phyloP scores from a whole-genome alignment of 495 filamentous ascomycete species.

The Neurospora sp. region DNA sequence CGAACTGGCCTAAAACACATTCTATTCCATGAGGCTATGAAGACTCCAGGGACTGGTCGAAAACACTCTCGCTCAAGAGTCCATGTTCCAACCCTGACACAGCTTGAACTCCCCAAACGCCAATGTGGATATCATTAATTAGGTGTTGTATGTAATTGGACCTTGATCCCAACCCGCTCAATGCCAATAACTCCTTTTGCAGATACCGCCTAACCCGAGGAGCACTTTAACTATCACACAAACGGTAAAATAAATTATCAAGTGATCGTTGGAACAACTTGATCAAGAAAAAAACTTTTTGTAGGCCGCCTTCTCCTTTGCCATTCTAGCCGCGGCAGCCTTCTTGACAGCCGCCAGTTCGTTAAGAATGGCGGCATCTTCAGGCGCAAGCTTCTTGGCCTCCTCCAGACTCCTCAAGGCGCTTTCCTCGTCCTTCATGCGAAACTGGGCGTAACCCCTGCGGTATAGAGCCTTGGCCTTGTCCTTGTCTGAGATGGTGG shows the following conservation, averaged over 20 bases:
- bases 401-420: conserved; percentile 69
- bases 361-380: conserved; percentile 63
- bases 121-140: not conserved
- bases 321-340: conserved; percentile 55
- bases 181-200: not conserved
- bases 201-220: not conserved
- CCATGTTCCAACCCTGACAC: not conserved
- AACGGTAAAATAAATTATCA: not conserved
- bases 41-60: not conserved
- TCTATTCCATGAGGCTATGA: not conserved
- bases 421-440: conserved; percentile 75
- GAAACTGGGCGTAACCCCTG: conserved; percentile 60
- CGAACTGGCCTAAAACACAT: not conserved
- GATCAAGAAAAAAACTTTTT: conserved; percentile 67
- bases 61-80: not conserved
- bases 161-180: not conserved
- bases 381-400: conserved; percentile 64
- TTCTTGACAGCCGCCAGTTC: conserved; percentile 72
- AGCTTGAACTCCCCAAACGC: not conserved
- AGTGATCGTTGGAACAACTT: not conserved
- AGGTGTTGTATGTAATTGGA: not conserved
- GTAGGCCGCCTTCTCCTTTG: conserved; percentile 83
- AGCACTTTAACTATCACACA: not conserved
- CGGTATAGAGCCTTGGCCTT: conserved; percentile 83
- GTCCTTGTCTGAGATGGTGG: conserved; percentile 59